Conservation (phyloP, 768 basidiomycete genomes). For the Termitomyces sp. region DNA sequence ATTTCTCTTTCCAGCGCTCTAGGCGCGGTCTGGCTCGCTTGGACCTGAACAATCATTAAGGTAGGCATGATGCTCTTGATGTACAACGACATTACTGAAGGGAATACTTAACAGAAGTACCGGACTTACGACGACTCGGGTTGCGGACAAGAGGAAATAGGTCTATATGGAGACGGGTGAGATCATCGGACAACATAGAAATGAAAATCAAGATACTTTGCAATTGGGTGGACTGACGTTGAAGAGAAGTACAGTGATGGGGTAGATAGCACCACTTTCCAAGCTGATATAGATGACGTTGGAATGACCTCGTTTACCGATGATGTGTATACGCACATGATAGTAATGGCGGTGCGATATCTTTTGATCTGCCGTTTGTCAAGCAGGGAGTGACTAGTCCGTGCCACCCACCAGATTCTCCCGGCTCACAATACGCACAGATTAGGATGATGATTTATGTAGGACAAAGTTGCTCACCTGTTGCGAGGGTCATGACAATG, state of each 20-base stretch:
- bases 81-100: background rate
- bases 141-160: background rate
- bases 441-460: background rate
- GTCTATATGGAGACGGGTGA: background rate
- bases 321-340: background rate
- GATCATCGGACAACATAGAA: background rate
- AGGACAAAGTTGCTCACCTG: background rate
- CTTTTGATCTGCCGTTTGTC: background rate
- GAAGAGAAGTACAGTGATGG: background rate
- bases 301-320: background rate
- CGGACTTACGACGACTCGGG: background rate
- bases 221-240: background rate
- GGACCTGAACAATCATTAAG: background rate
- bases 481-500: background rate
- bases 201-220: background rate
- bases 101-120: background rate
- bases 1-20: background rate
- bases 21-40: background rate
- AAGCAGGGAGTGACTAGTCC: background rate
- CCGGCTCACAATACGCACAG: background rate
- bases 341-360: background rate
- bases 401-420: slow-evolving; percentile 1
- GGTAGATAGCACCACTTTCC: background rate
- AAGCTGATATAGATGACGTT: background rate
- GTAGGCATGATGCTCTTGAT: background rate